Conservation (phyloP, 192 early-diverging fungal species). For the Geosiphon pyriformis region DNA sequence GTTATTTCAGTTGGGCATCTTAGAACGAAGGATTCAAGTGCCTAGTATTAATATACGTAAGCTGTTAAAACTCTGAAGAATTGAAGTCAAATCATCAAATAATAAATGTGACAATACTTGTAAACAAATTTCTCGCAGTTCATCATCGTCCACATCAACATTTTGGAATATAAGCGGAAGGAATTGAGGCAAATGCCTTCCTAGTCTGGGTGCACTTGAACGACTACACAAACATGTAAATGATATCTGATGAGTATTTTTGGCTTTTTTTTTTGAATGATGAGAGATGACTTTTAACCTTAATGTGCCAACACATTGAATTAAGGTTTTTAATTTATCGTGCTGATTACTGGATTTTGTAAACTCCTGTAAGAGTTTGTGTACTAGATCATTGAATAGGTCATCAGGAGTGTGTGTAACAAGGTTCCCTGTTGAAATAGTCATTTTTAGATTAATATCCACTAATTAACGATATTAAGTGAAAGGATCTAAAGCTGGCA, state of each 20-base stretch:
- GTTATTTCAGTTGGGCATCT: constrained; percentile 74
- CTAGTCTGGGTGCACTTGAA: constrained; percentile 60
- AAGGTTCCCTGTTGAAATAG: constrained; percentile 40
- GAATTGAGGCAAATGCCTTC: constrained; percentile 54
- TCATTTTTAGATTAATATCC: not conserved
- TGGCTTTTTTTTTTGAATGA: not conserved
- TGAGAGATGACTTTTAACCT: constrained; percentile 55
- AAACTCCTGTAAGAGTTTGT: constrained; percentile 48
- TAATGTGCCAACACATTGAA: constrained; percentile 66
- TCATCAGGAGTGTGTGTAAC: constrained; percentile 62
- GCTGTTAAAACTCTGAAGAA: no score
- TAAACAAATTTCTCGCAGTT: constrained; percentile 75
- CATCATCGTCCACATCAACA: constrained; percentile 62
- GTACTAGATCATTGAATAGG: constrained; percentile 62
- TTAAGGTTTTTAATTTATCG: constrained; percentile 68
- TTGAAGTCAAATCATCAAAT: no score
- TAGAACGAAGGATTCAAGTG: constrained; percentile 71
- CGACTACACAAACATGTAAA: constrained; percentile 46
- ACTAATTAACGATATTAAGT: not conserved
- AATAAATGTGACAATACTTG: no score
- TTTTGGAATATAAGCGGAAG: constrained; percentile 60
- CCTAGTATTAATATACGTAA: constrained; percentile 14
- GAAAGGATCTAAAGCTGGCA: not conserved
- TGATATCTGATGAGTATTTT: not conserved
- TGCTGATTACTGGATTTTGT: constrained; percentile 42